Percentiles rank a stretch among this genome's conserved stretches.
These are phyloP conservation scores for Trichomonas gallinae DNA, from an alignment of 208 protist genomes.

Conservation along the genomic window DNA sequence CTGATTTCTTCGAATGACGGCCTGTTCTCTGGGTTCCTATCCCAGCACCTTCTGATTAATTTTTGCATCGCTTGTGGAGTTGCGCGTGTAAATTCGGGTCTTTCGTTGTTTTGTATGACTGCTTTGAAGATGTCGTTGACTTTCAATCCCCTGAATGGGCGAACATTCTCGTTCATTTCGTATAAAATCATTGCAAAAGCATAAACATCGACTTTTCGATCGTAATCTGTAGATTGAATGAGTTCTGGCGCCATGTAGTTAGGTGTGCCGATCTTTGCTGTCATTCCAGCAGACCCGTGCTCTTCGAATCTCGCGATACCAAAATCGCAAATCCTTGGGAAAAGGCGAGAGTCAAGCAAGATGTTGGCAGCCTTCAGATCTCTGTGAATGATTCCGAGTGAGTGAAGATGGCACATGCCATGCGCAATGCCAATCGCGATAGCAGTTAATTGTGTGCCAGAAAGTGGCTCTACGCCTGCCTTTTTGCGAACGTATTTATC, in stretches of 20 bases:
- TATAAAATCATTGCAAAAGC: not conserved
- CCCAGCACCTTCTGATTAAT: not conserved
- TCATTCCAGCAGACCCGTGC: not conserved
- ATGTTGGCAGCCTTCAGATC: not conserved
- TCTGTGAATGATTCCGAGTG: not conserved
- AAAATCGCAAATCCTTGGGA: constrained; percentile 2
- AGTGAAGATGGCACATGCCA: not conserved
- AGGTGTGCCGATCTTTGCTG: not conserved
- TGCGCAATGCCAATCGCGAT: not conserved
- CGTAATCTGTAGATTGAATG: not conserved
- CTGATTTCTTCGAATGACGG: not conserved
- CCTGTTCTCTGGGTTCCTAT: not conserved
- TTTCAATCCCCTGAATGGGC: not conserved
- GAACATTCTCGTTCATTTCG: not conserved
- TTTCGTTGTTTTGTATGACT: not conserved
- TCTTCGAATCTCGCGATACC: constrained; percentile 3
- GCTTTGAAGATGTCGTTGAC: not conserved
- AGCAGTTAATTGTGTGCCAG: not conserved
- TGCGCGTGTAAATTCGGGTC: not conserved
- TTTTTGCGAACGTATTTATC: not conserved
- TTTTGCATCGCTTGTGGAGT: not conserved
- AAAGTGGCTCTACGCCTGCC: not conserved
- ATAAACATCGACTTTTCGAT: not conserved
- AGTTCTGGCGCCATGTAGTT: constrained; percentile 19
- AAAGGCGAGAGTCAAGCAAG: not conserved